phyloP scores from a whole-genome alignment of 164 flowering plant genomes.

The Malania oleifera region DNA sequence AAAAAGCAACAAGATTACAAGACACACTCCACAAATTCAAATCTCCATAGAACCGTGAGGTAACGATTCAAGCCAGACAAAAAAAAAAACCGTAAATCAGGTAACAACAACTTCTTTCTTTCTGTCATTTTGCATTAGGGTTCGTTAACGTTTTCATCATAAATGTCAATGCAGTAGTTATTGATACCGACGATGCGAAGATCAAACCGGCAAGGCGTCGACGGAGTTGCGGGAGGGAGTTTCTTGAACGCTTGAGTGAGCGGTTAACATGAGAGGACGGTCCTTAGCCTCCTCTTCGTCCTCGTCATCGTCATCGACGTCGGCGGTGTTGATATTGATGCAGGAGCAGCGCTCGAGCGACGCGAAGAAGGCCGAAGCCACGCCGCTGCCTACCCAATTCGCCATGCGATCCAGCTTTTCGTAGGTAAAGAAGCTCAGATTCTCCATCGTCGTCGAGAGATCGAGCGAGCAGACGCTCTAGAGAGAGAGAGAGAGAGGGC shows the following conservation, averaged over 20 bases:
- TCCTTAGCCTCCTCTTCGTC: slow-evolving; percentile 37
- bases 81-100: too few species aligned
- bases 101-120: too few species aligned
- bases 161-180: too few species aligned
- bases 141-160: too few species aligned
- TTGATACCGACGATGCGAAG: not conserved
- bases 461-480: too few species aligned
- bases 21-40: too few species aligned
- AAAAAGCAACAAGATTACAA: too few species aligned
- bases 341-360: slow-evolving; percentile 64
- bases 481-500: not conserved
- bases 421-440: slow-evolving; percentile 17
- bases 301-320: slow-evolving; percentile 35
- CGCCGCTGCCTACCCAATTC: slow-evolving; percentile 50
- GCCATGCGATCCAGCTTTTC: slow-evolving; percentile 40
- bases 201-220: not conserved
- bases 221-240: slow-evolving; percentile 19
- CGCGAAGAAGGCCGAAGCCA: slow-evolving; percentile 61
- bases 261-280: slow-evolving; percentile 39
- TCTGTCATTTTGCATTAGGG: too few species aligned
- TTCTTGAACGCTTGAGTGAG: not conserved
- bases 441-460: slow-evolving; percentile 19
- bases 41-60: too few species aligned
- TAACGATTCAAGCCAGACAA: too few species aligned
- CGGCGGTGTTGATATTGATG: slow-evolving; percentile 52